These are phyloP conservation scores for Lentinula sp. DNA, from an alignment of 768 basidiomycete species.

Conservation along the genomic window DNA sequence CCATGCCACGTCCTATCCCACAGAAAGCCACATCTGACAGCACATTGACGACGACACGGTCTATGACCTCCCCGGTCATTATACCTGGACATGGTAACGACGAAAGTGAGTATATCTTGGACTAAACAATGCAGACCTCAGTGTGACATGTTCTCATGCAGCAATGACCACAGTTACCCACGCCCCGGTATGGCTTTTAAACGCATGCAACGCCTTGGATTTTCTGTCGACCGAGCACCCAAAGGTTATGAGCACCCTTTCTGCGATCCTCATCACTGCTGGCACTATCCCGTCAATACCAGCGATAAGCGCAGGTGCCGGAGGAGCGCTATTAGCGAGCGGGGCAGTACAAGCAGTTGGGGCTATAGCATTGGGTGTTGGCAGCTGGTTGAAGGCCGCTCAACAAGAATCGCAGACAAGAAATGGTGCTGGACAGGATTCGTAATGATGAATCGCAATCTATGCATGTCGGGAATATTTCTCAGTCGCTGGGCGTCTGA, in stretches of 20 bases:
- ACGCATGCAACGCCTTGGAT: slow-evolving; percentile 71
- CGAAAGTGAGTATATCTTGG: slow-evolving; percentile 14
- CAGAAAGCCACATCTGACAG: slow-evolving; percentile 28
- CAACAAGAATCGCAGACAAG: slow-evolving; percentile 28
- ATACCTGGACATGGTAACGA: slow-evolving; percentile 12
- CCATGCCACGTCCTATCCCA: slow-evolving; percentile 22
- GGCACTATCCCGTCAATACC: slow-evolving; percentile 72
- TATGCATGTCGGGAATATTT: neutral
- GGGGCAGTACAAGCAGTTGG: slow-evolving; percentile 75
- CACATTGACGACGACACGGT: slow-evolving; percentile 20
- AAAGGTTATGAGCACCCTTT: slow-evolving; percentile 65
- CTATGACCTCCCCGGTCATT: slow-evolving; percentile 13
- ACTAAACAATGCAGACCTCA: neutral
- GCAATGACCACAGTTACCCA: slow-evolving; percentile 42
- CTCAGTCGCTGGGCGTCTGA: neutral
- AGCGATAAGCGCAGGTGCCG: slow-evolving; percentile 60
- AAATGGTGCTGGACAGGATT: neutral
- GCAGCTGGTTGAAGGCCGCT: slow-evolving; percentile 43
- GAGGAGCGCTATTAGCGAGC: slow-evolving; percentile 68
- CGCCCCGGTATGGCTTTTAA: slow-evolving; percentile 72
- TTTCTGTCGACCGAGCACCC: slow-evolving; percentile 73
- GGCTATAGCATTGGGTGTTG: slow-evolving; percentile 72
- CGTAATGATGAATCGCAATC: neutral
- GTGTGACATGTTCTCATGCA: slow-evolving; percentile 8
- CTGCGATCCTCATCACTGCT: slow-evolving; percentile 74